Base-by-base conservation (phyloP, 2,329 filamentous ascomycete species). In the Hortaea werneckii region DNA sequence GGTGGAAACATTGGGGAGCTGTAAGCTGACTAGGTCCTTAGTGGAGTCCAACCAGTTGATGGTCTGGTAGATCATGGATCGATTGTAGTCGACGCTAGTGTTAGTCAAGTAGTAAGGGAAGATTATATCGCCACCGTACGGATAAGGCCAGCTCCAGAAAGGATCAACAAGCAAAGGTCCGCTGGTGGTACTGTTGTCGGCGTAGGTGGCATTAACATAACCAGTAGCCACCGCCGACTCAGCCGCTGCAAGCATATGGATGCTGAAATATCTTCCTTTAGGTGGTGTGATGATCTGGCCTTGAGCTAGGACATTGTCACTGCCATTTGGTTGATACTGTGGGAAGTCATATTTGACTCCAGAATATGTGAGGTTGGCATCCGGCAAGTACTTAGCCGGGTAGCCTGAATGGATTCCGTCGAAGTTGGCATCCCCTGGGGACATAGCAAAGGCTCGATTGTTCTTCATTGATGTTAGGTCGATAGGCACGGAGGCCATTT, bases 61-160 rank as follows among this genome's bases (percentile, higher is more conserved):
- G 0, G 62, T 64, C 38, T 68, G 63, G 45, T 64, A 69, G 37
- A 69, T 67, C 50, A 66, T 67, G 6, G 63, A 63, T 10, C 60
- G 53, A 43, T 68, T 68, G 52, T 59, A 67, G 45, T 68, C 63
- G 2, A 63, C 56, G 11, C 50, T 57, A 10, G 50, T 55, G 46
- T 67, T 65, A 1, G 59, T 66, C n/a, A 65, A 47, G 11, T 62
- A 63, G 50, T 63, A 64, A 2, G 66, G 65, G 41, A 68, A 67
- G 11, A 67, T 55, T n/a, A 68, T 51, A 38, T 68, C 66, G 20
- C 66, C 66, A 3, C 65, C 65, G 41, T 65, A 63, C 1, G 65
- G 66, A 52, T 68, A 67, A 2, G 65, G 65, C 65, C 65, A 68
- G 8, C 54, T 59, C 59, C 60, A 67, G 58, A 61, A 68, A 5